Base-by-base conservation (phyloP, 768 basidiomycete genomes). In the Calocera cornea region DNA sequence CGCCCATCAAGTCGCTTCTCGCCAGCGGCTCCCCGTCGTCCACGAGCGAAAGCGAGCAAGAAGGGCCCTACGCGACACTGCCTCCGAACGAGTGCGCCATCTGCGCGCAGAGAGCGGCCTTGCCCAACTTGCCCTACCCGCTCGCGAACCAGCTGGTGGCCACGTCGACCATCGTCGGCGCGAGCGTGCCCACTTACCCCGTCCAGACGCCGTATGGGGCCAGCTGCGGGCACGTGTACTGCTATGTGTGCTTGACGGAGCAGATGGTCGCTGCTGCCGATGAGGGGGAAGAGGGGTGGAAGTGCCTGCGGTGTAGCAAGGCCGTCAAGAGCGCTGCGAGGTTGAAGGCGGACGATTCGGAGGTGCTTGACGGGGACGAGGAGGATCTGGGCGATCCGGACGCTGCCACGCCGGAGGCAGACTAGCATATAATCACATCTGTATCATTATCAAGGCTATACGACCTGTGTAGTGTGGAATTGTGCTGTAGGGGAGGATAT, bases 191-290 rank as follows among this genome's bases (percentile, higher is more conserved):
- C 2, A 71, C 81, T 34, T 80, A 85, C 72, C 88, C 91, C 1
- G 84, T 95, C 69, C 82, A 88, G 72, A 88, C 86, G 49, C 87
- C 95, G 0, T 97, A 95, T 74, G 77, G 88, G 64, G 86, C 92
- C 36, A 86, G 87, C 34, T 94, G 90, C 69, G 87, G 85, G 7
- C 92, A 97, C 74, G 75, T 84, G 16, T 99, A 95, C 78, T 98
- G 97, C 77, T 99, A 97, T 76, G 87, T 88, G 72, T 99, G 97
- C 77, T 81, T 98, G 44, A 84, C 91, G 16, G 89, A 90, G 73
- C 85, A 86, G 69, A 83, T 97, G 79, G 82, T 91, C 72, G 85
- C 83, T 38, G 82, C 83, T 3, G 86, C 84, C 2, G 87, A 88
- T 68, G 90, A 88, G 38, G 84, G 79, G 27, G 66, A 64, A 1